Evolutionary conservation across 805 yeast species (phyloP), one percentile per base, ranked within the genome.

Genomic region (Yamadazyma philogaea): DNA sequence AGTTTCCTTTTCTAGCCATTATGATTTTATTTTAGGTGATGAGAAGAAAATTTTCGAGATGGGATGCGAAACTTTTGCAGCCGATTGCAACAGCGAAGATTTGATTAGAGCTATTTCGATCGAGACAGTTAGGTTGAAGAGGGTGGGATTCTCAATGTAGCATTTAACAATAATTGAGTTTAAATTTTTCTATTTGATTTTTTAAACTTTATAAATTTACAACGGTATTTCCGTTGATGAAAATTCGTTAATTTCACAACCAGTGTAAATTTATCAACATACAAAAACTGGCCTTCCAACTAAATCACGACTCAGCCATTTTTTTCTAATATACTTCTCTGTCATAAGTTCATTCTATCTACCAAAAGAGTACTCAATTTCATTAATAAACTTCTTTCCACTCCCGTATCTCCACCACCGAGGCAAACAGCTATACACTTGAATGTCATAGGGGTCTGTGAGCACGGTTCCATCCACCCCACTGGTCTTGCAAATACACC

Each of bases 331-430:
- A n/a, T n/a, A 24, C 6, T 22, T 24, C 28, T 24, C 10, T 11
- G 12, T 24, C 5, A 24, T 24, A 22, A 10, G 8, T 24, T 24
- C 5, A 24, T 24, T 24, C 28, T 24, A 24, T 24, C 12, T 24
- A 24, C 28, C 28, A 32, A 33, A 46, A 30, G 34, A 51, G 42
- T 52, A 52, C 15, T 55, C 61, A 15, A 57, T 52, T 41, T 74
- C 81, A 45, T 76, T 75, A 27, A 80, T 46, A 51, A 82, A 81
- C 2, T 54, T 58, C 52, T 80, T 81, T 1, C 87, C 85, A 2
- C 78, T 68, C 7, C 85, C 84, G 47, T 68, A 68, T 52, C 78
- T 78, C 95, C 95, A 85, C 90, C 90, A 85, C 46, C 81, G 70
- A 24, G 78, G 69, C 35, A 85, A 58, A 61, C 95, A 85, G 52